Conservation (phyloP, 106 monocot species). For the Posidonia australis region DNA sequence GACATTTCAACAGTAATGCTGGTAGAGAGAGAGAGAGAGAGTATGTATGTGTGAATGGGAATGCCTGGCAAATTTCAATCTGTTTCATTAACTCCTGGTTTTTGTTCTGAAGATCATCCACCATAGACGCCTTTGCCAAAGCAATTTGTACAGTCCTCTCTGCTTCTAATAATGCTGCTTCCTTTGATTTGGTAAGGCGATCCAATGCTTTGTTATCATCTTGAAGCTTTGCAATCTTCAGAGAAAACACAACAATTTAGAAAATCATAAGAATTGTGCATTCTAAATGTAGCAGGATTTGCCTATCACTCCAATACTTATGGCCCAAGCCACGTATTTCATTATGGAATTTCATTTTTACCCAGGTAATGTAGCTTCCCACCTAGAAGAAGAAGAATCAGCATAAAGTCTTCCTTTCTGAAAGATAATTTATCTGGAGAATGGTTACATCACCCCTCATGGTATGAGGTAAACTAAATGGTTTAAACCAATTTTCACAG, state of each 20-base stretch:
- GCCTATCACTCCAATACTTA: no score
- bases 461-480: no score
- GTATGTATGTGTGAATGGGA: not conserved
- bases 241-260: no score
- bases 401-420: no score
- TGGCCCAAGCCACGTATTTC: no score
- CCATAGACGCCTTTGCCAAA: slow-evolving; percentile 20
- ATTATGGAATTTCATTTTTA: no score
- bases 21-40: not conserved
- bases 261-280: no score
- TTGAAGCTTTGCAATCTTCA: slow-evolving; percentile 26
- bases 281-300: not conserved
- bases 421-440: no score
- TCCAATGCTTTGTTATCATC: slow-evolving; percentile 34
- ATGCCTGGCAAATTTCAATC: slow-evolving; percentile 27
- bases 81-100: slow-evolving; percentile 30
- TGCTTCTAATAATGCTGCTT: slow-evolving; percentile 32
- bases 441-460: no score
- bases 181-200: slow-evolving; percentile 30
- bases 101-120: slow-evolving; percentile 29
- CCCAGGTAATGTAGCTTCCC: no score
- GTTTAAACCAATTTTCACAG: no score
- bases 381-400: no score
- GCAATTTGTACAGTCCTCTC: slow-evolving; percentile 25
- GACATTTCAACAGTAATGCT: not conserved